phyloP scores from a whole-genome alignment of 768 basidiomycete genomes.

The Panaeolus papilionaceus region DNA sequence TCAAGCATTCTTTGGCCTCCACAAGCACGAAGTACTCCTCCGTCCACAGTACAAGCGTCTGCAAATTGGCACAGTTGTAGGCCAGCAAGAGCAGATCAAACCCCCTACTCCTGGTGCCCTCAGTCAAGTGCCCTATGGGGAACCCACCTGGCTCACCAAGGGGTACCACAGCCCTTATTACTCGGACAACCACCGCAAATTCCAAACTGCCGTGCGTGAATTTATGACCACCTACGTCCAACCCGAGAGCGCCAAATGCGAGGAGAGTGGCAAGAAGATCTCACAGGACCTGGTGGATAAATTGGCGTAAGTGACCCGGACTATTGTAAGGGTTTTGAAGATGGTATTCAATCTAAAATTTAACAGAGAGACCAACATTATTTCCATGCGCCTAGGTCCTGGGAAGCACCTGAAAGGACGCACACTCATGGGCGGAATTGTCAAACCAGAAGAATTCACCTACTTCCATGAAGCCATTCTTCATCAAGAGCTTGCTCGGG shows the following conservation, averaged over 20 bases:
- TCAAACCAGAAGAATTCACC: conserved; percentile 87
- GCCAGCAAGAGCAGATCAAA: conserved; percentile 60
- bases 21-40: conserved; percentile 82
- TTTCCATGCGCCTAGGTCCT: conserved; percentile 91
- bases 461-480: conserved; percentile 93
- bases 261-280: conserved; percentile 88
- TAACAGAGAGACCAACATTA: conserved; percentile 50
- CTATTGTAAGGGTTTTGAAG: neutral
- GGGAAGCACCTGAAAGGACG: conserved; percentile 87
- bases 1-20: conserved; percentile 87
- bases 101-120: conserved; percentile 59
- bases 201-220: conserved; percentile 77
- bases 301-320: conserved; percentile 66
- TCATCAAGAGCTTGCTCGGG: conserved; percentile 81
- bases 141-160: conserved; percentile 79
- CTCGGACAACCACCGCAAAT: conserved; percentile 70
- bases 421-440: conserved; percentile 74
- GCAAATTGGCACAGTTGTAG: conserved; percentile 75
- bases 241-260: conserved; percentile 78
- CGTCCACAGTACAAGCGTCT: conserved; percentile 78
- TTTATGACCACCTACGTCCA: conserved; percentile 79
- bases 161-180: conserved; percentile 82
- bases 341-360: neutral
- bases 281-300: conserved; percentile 86
- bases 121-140: conserved; percentile 85